Conservation (phyloP, 2,329 filamentous ascomycete species). For the Triangularia verruculosa region DNA sequence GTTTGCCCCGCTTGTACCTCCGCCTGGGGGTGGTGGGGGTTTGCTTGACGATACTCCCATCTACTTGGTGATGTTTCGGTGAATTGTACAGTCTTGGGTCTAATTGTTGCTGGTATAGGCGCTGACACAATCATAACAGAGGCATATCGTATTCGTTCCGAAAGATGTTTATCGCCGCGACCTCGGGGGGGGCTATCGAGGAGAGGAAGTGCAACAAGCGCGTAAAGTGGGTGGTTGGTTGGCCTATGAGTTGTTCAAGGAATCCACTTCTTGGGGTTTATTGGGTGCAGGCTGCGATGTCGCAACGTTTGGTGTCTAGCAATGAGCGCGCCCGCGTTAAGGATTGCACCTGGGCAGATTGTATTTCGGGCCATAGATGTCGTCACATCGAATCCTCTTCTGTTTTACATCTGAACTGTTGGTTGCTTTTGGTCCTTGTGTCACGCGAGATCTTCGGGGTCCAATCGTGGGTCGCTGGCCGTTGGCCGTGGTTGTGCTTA, state of each 20-base stretch:
- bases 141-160: background rate
- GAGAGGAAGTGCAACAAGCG: background rate
- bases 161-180: background rate
- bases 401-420: background rate
- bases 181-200: background rate
- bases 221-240: constrained; percentile 5
- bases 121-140: background rate
- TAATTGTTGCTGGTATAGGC: background rate
- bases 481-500: background rate
- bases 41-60: constrained; percentile 18
- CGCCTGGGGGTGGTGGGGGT: constrained; percentile 1
- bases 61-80: background rate
- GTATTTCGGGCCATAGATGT: background rate
- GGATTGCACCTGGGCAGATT: background rate
- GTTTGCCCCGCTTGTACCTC: background rate
- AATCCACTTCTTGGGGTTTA: background rate
- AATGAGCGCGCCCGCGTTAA: background rate
- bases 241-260: background rate
- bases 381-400: background rate
- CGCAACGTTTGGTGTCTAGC: background rate
- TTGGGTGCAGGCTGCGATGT: background rate
- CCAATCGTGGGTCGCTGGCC: background rate
- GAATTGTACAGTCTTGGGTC: background rate
- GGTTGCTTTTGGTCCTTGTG: constrained; percentile 5
- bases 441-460: constrained; percentile 7